Evolutionary conservation across 108 stramenopile species (phyloP).

Genomic region (Skeletonema costatum): DNA sequence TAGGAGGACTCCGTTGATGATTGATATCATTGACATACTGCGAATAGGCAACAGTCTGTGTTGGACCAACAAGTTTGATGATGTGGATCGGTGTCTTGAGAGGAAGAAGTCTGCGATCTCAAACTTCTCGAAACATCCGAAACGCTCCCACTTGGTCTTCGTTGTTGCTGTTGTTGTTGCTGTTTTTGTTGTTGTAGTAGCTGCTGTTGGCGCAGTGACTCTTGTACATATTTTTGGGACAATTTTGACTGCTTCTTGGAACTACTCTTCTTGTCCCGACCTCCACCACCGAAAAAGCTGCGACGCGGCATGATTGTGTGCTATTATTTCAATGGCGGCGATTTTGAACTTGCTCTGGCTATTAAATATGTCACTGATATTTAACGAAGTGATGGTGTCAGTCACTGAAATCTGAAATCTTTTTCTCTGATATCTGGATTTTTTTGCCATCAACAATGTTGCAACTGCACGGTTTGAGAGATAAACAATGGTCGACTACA

Average conservation of each 20-base stretch:
- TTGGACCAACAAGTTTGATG: neutral
- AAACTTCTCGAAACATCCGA: neutral
- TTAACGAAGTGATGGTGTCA: no score
- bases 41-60: neutral
- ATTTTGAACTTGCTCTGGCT: neutral
- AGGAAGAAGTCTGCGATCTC: neutral
- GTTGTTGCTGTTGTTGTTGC: neutral
- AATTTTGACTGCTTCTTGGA: slow-evolving; percentile 25
- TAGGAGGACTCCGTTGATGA: neutral
- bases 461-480: no score
- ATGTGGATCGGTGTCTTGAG: neutral
- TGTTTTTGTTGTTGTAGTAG: neutral
- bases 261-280: slow-evolving; percentile 29
- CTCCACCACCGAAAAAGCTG: slow-evolving; percentile 33
- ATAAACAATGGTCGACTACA: no score
- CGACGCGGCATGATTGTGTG: slow-evolving; percentile 39
- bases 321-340: neutral
- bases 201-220: slow-evolving; percentile 10
- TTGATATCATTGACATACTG: neutral
- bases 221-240: slow-evolving; percentile 4
- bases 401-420: no score
- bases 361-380: no score
- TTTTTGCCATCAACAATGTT: no score
- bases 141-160: neutral
- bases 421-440: no score